Conservation (phyloP, 1,284 basidiomycete species). For the Marasmius fiardii region DNA sequence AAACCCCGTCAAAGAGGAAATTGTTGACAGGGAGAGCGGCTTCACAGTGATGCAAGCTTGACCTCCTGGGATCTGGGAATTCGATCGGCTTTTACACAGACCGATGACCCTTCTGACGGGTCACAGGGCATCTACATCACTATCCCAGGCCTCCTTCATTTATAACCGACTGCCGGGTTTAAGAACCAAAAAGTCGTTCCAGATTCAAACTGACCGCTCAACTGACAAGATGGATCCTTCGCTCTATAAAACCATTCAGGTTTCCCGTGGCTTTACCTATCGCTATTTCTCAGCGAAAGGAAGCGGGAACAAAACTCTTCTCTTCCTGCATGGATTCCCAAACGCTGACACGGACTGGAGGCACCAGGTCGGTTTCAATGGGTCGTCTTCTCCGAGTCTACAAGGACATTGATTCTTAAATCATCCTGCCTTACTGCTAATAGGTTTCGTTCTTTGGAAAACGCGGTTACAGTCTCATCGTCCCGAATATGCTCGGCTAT, state of each 20-base stretch:
- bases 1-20: too few species aligned
- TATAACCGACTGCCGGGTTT: too few species aligned
- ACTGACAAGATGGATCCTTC: neutral
- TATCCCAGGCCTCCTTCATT: too few species aligned
- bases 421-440: neutral
- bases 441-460: conserved; percentile 31
- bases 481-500: conserved; percentile 48
- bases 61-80: too few species aligned
- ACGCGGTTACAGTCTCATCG: conserved; percentile 44
- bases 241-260: conserved; percentile 19
- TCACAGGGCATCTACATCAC: too few species aligned
- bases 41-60: too few species aligned
- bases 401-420: too few species aligned
- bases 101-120: too few species aligned
- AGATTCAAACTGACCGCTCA: neutral
- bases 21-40: too few species aligned
- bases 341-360: conserved; percentile 42
- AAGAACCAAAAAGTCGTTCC: too few species aligned
- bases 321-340: conserved; percentile 46
- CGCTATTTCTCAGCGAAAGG: conserved; percentile 25
- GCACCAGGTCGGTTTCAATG: conserved; percentile 27
- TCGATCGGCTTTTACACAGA: too few species aligned
- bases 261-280: conserved; percentile 23
- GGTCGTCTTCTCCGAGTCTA: neutral
- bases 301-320: conserved; percentile 31